Conservation (phyloP, 768 basidiomycete species). For the Boletus rubescentipes region DNA sequence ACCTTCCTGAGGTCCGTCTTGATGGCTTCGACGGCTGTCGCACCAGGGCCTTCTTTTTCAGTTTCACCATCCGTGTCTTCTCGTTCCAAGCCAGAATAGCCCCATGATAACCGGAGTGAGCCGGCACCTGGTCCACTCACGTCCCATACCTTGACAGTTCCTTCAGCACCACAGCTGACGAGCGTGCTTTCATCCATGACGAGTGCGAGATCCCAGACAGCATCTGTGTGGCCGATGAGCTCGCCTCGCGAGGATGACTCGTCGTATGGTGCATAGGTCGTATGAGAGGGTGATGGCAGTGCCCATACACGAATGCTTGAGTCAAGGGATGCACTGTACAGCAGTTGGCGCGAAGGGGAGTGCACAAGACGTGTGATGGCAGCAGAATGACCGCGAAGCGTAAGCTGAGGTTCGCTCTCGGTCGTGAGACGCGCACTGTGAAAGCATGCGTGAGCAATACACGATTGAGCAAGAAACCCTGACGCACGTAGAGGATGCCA, state of each 20-base stretch:
- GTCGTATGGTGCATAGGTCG: slow-evolving; percentile 92
- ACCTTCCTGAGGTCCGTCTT: slow-evolving; percentile 83
- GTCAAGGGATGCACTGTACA: slow-evolving; percentile 93
- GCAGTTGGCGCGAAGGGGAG: slow-evolving; percentile 67
- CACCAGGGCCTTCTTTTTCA: slow-evolving; percentile 56
- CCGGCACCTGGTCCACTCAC: slow-evolving; percentile 62
- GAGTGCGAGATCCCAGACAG: slow-evolving; percentile 93
- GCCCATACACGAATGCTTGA: slow-evolving; percentile 92
- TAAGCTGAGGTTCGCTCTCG: slow-evolving; percentile 91
- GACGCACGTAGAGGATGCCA: slow-evolving; percentile 77
- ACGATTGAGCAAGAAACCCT: not conserved
- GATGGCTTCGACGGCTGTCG: slow-evolving; percentile 81
- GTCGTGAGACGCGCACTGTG: slow-evolving; percentile 66
- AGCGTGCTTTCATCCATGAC: slow-evolving; percentile 80
- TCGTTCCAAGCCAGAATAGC: slow-evolving; percentile 64
- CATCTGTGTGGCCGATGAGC: slow-evolving; percentile 91
- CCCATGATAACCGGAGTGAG: slow-evolving; percentile 75
- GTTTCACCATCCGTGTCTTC: slow-evolving; percentile 36
- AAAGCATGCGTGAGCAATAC: slow-evolving; percentile 7
- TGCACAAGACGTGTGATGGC: slow-evolving; percentile 86
- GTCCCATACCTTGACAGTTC: slow-evolving; percentile 92
- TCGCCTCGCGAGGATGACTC: slow-evolving; percentile 72
- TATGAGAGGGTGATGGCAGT: slow-evolving; percentile 70
- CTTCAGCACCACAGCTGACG: slow-evolving; percentile 90
- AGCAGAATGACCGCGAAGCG: slow-evolving; percentile 90